A percentile compares a stretch with the other conserved stretches of the same genome.
Evolutionary conservation across 1,139 yeast genomes (phyloP).

Genomic region (Taphrina deformans): DNA sequence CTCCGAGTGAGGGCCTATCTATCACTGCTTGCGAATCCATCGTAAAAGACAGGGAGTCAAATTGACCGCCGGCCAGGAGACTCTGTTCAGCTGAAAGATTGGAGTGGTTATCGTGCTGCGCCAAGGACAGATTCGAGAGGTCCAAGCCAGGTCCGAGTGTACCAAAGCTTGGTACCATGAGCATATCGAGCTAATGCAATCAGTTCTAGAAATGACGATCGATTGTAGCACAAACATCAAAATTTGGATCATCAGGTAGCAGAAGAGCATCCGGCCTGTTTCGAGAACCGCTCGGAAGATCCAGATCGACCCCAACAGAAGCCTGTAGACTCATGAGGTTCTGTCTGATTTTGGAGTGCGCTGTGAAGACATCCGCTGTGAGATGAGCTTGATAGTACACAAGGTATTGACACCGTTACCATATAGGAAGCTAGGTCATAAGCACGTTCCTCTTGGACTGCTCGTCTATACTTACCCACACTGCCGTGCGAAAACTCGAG

Average conservation of each 20-base stretch:
- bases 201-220: not conserved
- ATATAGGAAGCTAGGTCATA: not conserved
- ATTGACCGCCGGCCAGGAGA: not conserved
- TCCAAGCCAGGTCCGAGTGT: not conserved
- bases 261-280: constrained; percentile 16
- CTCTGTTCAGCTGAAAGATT: not conserved
- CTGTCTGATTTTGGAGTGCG: constrained; percentile 29
- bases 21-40: not conserved
- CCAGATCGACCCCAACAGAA: not conserved
- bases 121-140: not conserved
- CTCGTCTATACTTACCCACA: constrained; percentile 49
- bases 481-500: constrained; percentile 57
- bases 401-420: not conserved
- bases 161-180: not conserved
- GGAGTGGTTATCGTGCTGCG: not conserved
- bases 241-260: constrained; percentile 34
- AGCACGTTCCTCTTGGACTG: not conserved
- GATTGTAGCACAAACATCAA: constrained; percentile 13
- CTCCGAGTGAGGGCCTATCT: constrained; percentile 8
- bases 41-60: not conserved
- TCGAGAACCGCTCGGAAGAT: not conserved
- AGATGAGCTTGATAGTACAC: not conserved
- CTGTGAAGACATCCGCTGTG: constrained; percentile 33
- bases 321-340: not conserved
- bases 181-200: not conserved